Evolutionary conservation across 2,329 filamentous ascomycete species (phyloP), one percentile per base, ranked within the genome.

Genomic region (Fusarium buharicum): DNA sequence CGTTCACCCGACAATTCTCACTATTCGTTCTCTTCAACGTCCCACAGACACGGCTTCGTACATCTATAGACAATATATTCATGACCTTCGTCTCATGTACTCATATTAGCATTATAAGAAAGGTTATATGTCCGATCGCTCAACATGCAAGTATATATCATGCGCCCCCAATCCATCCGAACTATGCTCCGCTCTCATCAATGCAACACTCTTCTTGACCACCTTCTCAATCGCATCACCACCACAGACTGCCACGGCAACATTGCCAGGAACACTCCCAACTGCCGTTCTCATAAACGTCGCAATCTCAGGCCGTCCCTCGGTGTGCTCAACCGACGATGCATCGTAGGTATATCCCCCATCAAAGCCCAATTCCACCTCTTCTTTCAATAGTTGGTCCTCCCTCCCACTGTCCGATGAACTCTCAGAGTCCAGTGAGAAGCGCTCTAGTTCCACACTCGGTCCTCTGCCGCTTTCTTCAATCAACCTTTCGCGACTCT

Each of bases 221-320:
- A 46, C 57, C 39, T 41, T 61, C 24, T 70, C 68, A 4, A 70
- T 59, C 8, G 60, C 54, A 14, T 48, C 61, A 0, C 66, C 68
- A 3, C 66, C 68, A 36, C 68, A 70, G 10, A 70, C 66, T 3
- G 68, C 68, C 6, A 70, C 56, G 3, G 40, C 66, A 9, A 70
- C 50, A 24, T 51, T 60, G 0, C 68, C 68, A 1, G 68, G 59
- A 5, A 59, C 34, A 17, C 44, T 57, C 0, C 68, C 62, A 2
- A 59, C 46, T 2, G 66, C 67, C 2, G 28, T 62, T 12, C 44
- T 60, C 9, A 68, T 44, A 6, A 70, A 70, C 0, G 41, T 56
- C 6, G 59, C 54, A 36, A 70, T 66, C n/a, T 70, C 66, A 11
- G 68, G 68, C 1, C 68, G 64, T 12, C 68, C 68, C 14, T 65